Evolutionary conservation across 2,329 filamentous ascomycete genomes (phyloP), one percentile per base, ranked within the genome.

Genomic region (Emydomyces testavorans): DNA sequence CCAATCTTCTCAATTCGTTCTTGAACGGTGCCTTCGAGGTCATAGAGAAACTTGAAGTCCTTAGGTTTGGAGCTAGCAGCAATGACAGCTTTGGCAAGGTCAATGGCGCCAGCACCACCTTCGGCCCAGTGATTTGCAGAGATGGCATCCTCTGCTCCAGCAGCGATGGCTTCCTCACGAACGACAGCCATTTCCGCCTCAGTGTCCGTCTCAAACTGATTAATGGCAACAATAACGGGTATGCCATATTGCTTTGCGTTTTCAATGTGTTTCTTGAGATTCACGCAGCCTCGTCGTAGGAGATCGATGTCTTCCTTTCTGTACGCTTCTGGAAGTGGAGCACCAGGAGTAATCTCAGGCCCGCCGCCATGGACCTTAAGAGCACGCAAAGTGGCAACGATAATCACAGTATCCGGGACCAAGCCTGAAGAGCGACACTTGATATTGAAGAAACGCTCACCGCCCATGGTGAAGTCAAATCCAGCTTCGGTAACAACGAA

Each of bases 381-480:
- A 5, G 92, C 92, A 57, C 92, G 83, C 38, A 98, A 85, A 2
- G 92, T 98, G 20, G 92, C 90, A 31, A 98, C 92, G 50, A 98
- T 82, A 37, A 98, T 87, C 5, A 94, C 89, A 1, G 88, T 86
- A 61, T 98, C 92, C 1, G 92, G 92, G 2, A 87, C 79, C 38
- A 98, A 81, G 20, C 90, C 90, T 4, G 90, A 95, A 7, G 88
- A 85, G 52, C 92, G 84, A 72, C 92, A 96, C 76, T 98, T 98
- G 75, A 98, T 96, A 74, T 98, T 96, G 80, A 98, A 96, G 77
- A 98, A 98, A 45, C 92, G 84, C 76, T 98, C 92, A 54, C 92
- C 92, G 55, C 92, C 92, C 92, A 98, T 98, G 60, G 92, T 96
- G 71, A 98, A 98, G 69, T 98, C 92, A 66, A 98, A 98, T 7